Evolutionary conservation across 768 basidiomycete species (phyloP).

Genomic region (Royoungia palumana): DNA sequence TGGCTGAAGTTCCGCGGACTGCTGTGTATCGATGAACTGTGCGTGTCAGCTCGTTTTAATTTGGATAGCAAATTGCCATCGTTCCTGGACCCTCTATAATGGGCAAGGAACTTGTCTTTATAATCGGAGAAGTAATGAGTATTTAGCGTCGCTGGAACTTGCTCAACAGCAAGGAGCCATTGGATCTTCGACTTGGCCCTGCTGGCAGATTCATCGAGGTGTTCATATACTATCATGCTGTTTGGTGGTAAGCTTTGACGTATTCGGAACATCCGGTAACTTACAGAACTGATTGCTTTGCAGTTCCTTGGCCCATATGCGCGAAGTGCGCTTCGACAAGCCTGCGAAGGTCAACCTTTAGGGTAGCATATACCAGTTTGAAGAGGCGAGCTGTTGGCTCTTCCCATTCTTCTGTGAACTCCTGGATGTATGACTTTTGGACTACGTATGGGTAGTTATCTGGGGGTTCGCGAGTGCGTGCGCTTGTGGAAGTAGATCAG

Average conservation of each 20-base stretch:
- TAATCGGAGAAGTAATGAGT: constrained; percentile 49
- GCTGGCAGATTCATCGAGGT: constrained; percentile 43
- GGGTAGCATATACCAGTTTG: constrained; percentile 33
- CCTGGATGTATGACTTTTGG: constrained; percentile 45
- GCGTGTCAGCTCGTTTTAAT: neutral
- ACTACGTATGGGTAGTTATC: constrained; percentile 65
- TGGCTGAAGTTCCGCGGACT: neutral
- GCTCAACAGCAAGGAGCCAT: constrained; percentile 51
- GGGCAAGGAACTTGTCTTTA: constrained; percentile 44
- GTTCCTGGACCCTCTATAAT: constrained; percentile 41
- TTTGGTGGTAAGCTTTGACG: neutral
- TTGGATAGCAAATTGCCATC: constrained; percentile 4
- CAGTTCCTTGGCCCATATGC: constrained; percentile 48
- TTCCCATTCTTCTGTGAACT: constrained; percentile 46
- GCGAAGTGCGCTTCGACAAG: constrained; percentile 51
- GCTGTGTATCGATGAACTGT: no score
- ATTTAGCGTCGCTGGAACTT: constrained; percentile 50
- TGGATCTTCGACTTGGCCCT: constrained; percentile 39
- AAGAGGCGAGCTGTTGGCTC: constrained; percentile 47
- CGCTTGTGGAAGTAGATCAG: constrained; percentile 35
- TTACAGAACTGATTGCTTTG: constrained; percentile 34
- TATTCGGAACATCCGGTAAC: no score
- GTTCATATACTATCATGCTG: constrained; percentile 49
- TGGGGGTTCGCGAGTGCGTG: constrained; percentile 68
- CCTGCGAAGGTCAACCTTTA: constrained; percentile 38